Percentiles rank a stretch among this genome's conserved stretches.
phyloP scores from a whole-genome alignment of 1,284 basidiomycete genomes.

The Ustilago cynodontis region DNA sequence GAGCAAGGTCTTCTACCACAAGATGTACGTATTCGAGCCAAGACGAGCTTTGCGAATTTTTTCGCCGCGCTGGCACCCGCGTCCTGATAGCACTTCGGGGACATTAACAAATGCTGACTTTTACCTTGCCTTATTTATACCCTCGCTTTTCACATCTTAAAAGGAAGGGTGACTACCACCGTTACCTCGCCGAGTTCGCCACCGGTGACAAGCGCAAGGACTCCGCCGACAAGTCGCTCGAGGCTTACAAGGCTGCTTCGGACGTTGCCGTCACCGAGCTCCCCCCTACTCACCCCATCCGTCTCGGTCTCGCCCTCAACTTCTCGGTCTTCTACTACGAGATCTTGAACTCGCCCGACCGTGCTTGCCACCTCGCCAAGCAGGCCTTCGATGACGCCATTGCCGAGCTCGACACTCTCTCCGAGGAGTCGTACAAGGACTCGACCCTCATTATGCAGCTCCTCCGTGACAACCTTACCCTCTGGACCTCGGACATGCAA shows the following conservation, averaged over 20 bases:
- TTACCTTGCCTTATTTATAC: neutral
- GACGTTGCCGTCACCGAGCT: conserved; percentile 98
- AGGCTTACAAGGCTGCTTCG: conserved; percentile 99
- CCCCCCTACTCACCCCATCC: conserved; percentile 98
- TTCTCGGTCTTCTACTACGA: conserved; percentile 99
- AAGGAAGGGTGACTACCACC: conserved; percentile 99
- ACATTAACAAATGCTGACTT: neutral
- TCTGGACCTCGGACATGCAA: conserved; percentile 94
- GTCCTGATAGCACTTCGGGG: too few species aligned
- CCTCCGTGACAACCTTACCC: conserved; percentile 95
- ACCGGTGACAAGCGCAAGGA: conserved; percentile 99
- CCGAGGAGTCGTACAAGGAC: conserved; percentile 98
- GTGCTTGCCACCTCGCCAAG: conserved; percentile 99
- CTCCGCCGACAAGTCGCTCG: conserved; percentile 97
- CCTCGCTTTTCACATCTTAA: conserved; percentile 10
- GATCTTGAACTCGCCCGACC: conserved; percentile 98
- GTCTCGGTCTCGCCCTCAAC: conserved; percentile 98
- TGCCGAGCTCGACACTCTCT: conserved; percentile 98
- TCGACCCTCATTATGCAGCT: conserved; percentile 97
- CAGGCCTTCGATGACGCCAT: conserved; percentile 99
- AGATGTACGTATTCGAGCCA: conserved; percentile 78
- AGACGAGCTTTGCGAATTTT: too few species aligned
- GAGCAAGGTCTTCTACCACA: conserved; percentile 99
- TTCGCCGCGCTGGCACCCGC: too few species aligned
- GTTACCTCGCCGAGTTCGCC: conserved; percentile 99